Evolutionary conservation across 2,329 filamentous ascomycete genomes (phyloP).

Genomic region (Tolypocladium tropicale): DNA sequence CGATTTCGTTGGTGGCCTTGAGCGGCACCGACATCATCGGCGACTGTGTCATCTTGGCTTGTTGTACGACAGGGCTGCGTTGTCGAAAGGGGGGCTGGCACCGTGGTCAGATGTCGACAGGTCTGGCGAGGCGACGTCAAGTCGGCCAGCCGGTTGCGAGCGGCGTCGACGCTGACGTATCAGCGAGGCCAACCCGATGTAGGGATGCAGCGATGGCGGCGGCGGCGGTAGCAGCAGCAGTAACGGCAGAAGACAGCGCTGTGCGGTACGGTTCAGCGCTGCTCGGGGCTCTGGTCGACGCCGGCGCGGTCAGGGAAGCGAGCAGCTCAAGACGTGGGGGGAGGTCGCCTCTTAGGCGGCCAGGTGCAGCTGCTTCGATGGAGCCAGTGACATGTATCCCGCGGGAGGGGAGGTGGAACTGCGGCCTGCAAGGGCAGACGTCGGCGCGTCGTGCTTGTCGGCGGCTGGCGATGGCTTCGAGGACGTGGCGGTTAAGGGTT

Average conservation of each 20-base stretch:
- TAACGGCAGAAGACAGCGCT: neutral
- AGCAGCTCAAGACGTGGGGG: slow-evolving; percentile 4
- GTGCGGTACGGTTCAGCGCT: neutral
- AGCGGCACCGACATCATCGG: slow-evolving; percentile 94
- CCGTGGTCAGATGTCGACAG: neutral
- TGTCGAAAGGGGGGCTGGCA: neutral
- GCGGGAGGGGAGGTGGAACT: neutral
- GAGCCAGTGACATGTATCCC: neutral
- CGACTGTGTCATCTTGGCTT: slow-evolving; percentile 59
- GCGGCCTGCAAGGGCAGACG: neutral
- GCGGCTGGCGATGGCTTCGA: neutral
- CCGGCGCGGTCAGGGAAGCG: neutral
- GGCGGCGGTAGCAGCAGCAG: slow-evolving; percentile 2
- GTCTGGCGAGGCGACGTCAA: neutral
- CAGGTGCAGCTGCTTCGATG: slow-evolving; percentile 4
- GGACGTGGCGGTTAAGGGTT: neutral
- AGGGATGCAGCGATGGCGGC: neutral
- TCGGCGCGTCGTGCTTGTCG: neutral
- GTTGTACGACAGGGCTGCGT: slow-evolving; percentile 2
- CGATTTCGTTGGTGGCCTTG: slow-evolving; percentile 93
- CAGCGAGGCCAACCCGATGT: neutral
- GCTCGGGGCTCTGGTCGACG: neutral
- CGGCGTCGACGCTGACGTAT: neutral
- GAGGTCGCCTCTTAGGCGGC: slow-evolving; percentile 22
- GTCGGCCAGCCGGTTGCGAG: slow-evolving; percentile 5